Evolutionary conservation across 2,329 filamentous ascomycete genomes (phyloP), one percentile per base, ranked within the genome.

Genomic region (Mycosphaerella sp.): DNA sequence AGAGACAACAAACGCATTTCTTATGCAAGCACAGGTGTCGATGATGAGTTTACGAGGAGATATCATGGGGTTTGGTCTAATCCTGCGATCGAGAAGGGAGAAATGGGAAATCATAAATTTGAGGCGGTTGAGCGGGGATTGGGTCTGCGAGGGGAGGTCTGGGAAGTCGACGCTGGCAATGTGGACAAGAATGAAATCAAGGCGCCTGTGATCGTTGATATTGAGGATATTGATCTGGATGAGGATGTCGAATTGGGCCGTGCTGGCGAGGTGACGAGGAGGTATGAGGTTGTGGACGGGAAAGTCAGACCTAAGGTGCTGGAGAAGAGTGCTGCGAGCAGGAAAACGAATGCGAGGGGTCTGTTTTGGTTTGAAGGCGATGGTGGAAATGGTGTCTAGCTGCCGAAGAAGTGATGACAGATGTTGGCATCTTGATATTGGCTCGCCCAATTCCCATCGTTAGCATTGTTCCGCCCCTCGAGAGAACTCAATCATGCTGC

Each of bases 311-410:
- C 57, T 35, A 57, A 59, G 34, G 47, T 51, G 30, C 56, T n/a
- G n/a, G n/a, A n/a, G n/a, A n/a, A n/a, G n/a, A n/a, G n/a, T n/a
- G n/a, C 53, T 35, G 45, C 27, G 13, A 37, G 36, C 40, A 55
- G 52, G 45, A 50, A 50, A 41, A 28, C 25, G 34, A 53, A 36
- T 34, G 56, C 45, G 41, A 47, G 49, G 48, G 64, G 61, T 53
- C 49, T 66, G 52, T 58, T 62, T 37, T 66, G 63, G 44, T 62
- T 63, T 52, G 41, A 59, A 34, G 51, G 41, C 8, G 42, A 54
- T n/a, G 60, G 60, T 7, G 41, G 43, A 9, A 37, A 54, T 17
- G 60, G 60, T 6, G 41, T 64, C 12, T 65, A 62, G 62, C 36
- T 62, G 56, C 56, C 54, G 43, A 63, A 58, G 51, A 44, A 49